These are phyloP conservation scores for Cytospora chrysosperma DNA, from an alignment of 2,329 filamentous ascomycete genomes.

Conservation along the genomic window DNA sequence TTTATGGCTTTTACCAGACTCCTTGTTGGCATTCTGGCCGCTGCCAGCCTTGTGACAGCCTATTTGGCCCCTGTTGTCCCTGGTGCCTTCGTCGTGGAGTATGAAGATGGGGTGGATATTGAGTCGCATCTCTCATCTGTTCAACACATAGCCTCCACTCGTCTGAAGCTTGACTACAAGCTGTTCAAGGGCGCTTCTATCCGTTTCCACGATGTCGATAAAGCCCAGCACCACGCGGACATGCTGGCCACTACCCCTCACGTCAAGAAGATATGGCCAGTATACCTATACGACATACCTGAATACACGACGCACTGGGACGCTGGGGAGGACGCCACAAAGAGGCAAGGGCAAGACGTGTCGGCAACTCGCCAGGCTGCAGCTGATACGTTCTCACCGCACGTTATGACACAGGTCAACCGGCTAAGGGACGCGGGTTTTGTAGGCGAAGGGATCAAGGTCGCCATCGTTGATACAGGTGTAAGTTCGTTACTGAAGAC, in stretches of 20 bases:
- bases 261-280: slow-evolving; percentile 51
- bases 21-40: slow-evolving; percentile 11
- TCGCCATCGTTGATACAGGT: slow-evolving; percentile 55
- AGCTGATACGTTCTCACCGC: slow-evolving; percentile 47
- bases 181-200: slow-evolving; percentile 57
- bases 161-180: slow-evolving; percentile 49
- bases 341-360: slow-evolving; percentile 27
- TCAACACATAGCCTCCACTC: slow-evolving; percentile 41
- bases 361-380: slow-evolving; percentile 35
- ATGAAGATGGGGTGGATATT: slow-evolving; percentile 47
- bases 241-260: slow-evolving; percentile 42
- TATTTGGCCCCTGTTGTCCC: slow-evolving; percentile 36
- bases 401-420: slow-evolving; percentile 57
- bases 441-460: slow-evolving; percentile 51
- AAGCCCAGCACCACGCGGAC: slow-evolving; percentile 42
- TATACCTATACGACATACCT: slow-evolving; percentile 45
- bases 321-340: slow-evolving; percentile 33
- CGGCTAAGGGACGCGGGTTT: slow-evolving; percentile 49
- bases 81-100: slow-evolving; percentile 54
- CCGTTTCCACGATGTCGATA: slow-evolving; percentile 48
- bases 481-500: slow-evolving; percentile 36
- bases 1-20: neutral
- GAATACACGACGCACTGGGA: slow-evolving; percentile 44
- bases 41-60: slow-evolving; percentile 16
- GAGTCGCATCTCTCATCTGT: slow-evolving; percentile 41